Conservation (phyloP, 2,329 filamentous ascomycete species). For the Alternaria burnsii region DNA sequence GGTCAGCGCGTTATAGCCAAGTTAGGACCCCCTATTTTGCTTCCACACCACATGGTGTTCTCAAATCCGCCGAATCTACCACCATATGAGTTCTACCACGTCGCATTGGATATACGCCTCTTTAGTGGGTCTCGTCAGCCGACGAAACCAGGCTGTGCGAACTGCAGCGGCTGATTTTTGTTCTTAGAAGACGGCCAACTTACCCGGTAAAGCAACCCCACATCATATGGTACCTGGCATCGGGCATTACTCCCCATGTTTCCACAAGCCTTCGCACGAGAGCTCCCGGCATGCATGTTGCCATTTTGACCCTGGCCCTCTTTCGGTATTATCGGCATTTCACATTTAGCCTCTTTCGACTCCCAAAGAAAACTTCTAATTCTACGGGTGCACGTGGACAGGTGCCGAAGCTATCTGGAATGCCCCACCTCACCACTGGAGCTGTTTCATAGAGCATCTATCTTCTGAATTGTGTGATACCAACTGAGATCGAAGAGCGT, state of each 20-base stretch:
- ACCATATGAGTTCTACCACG: background rate
- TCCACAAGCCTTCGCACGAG: background rate
- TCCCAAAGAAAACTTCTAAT: conserved; percentile 4
- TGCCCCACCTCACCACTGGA: conserved; percentile 34
- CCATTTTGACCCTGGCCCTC: background rate
- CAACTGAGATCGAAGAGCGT: background rate
- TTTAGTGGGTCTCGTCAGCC: background rate
- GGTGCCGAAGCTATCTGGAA: conserved; percentile 1
- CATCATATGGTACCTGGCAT: conserved; percentile 13
- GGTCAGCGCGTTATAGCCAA: background rate
- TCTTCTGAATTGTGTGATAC: conserved; percentile 4
- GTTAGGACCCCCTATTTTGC: background rate
- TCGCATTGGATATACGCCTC: background rate
- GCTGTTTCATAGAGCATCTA: conserved; percentile 6
- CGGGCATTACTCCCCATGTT: background rate
- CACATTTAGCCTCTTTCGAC: conserved; percentile 23
- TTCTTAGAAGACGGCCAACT: background rate
- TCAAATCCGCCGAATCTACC: background rate
- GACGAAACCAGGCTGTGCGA: background rate
- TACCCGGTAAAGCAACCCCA: conserved; percentile 11
- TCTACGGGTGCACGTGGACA: conserved; percentile 20
- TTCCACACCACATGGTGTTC: background rate
- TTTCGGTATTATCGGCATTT: conserved; percentile 6
- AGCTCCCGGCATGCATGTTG: background rate
- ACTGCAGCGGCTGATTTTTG: background rate